These are phyloP conservation scores for Roridomyces roridus DNA, from an alignment of 768 basidiomycete species.

Conservation along the genomic window DNA sequence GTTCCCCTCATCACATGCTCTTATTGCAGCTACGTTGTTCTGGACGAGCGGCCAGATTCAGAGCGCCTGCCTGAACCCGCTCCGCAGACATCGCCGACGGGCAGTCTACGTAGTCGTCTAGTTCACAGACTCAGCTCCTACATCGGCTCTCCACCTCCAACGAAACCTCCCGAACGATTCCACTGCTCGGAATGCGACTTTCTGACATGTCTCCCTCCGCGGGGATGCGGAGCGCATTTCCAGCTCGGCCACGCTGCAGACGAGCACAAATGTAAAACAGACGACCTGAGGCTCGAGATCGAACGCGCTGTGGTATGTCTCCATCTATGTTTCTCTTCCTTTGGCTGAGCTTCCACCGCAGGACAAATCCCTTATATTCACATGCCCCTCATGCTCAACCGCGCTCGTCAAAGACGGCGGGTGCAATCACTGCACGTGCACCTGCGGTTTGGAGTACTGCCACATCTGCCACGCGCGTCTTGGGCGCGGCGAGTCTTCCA, in stretches of 20 bases:
- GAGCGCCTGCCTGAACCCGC: not conserved
- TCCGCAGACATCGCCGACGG: constrained; percentile 5
- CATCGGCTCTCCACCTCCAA: constrained; percentile 6
- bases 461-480: constrained; percentile 13
- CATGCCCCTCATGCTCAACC: constrained; percentile 9
- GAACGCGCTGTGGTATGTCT: constrained; percentile 18
- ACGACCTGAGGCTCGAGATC: constrained; percentile 15
- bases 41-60: constrained; percentile 6
- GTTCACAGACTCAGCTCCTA: constrained; percentile 9
- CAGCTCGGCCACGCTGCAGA: constrained; percentile 5
- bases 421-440: constrained; percentile 14
- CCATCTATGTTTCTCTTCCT: not conserved
- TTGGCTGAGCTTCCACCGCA: not conserved
- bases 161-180: constrained; percentile 2
- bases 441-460: constrained; percentile 14
- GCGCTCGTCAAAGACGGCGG: constrained; percentile 14
- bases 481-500: constrained; percentile 6
- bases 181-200: constrained; percentile 15
- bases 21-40: constrained; percentile 14
- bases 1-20: constrained; percentile 14
- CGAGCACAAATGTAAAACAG: constrained; percentile 14
- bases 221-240: constrained; percentile 7
- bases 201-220: constrained; percentile 11
- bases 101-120: constrained; percentile 9
- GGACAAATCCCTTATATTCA: constrained; percentile 18